Percentiles rank a stretch among this genome's conserved stretches.
phyloP scores from a whole-genome alignment of 257 asterid species.

The Buddleja alternifolia region DNA sequence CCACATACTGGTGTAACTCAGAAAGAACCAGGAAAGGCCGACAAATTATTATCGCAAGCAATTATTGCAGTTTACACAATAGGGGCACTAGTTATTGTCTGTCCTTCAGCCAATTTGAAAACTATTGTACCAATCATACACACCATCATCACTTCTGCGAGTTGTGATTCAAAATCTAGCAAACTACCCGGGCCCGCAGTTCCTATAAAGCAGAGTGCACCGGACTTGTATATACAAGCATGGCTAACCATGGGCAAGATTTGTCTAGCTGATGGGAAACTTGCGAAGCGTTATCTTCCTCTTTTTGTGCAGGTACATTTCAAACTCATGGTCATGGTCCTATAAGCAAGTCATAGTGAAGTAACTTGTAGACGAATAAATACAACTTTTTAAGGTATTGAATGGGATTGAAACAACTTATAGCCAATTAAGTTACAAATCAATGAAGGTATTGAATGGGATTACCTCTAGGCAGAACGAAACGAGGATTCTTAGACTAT shows the following conservation, averaged over 20 bases:
- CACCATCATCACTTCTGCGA: conserved; percentile 74
- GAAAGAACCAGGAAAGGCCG: conserved; percentile 43
- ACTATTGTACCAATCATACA: conserved; percentile 67
- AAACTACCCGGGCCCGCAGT: conserved; percentile 45
- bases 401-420: neutral
- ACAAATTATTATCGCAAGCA: conserved; percentile 49
- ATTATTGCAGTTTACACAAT: conserved; percentile 74
- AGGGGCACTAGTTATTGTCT: conserved; percentile 71
- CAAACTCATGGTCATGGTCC: conserved; percentile 7
- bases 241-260: conserved; percentile 97
- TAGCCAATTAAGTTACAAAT: too few relatives aligned
- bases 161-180: conserved; percentile 53
- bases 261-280: conserved; percentile 89
- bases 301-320: conserved; percentile 88
- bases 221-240: conserved; percentile 76
- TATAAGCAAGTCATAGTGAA: neutral
- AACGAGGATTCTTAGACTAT: too few relatives aligned
- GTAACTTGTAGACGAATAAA: conserved; percentile 8
- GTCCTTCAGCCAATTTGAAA: conserved; percentile 71
- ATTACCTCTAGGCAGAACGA: too few relatives aligned
- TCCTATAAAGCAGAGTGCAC: conserved; percentile 60
- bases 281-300: conserved; percentile 91
- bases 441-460: too few relatives aligned
- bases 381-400: neutral
- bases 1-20: conserved; percentile 47